phyloP scores from a whole-genome alignment of 805 yeast species.

The Ogataea trehaloabstinens region DNA sequence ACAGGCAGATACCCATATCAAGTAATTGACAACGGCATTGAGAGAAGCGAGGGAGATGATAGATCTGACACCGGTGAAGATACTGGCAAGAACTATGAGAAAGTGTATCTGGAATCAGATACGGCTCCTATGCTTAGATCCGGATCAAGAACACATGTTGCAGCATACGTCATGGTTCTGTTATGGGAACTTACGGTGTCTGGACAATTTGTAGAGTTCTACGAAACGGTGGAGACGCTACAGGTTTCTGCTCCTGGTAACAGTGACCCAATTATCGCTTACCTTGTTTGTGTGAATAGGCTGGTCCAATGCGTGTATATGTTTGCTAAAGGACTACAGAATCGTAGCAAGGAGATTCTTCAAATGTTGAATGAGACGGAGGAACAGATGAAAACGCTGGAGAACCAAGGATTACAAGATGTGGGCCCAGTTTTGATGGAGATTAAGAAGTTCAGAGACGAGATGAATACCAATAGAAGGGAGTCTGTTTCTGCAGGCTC shows the following conservation, averaged over 20 bases:
- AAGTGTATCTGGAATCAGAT: slow-evolving; percentile 5
- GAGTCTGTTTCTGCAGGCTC: not conserved
- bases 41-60: slow-evolving; percentile 5
- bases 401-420: no score
- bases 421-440: slow-evolving; percentile 2
- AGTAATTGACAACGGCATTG: slow-evolving; percentile 14
- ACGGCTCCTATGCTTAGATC: slow-evolving; percentile 18
- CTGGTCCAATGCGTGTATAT: slow-evolving; percentile 20
- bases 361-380: slow-evolving; percentile 8
- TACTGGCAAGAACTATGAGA: slow-evolving; percentile 10
- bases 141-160: slow-evolving; percentile 38
- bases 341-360: slow-evolving; percentile 1
- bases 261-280: slow-evolving; percentile 40
- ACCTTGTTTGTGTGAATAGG: slow-evolving; percentile 28
- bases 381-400: slow-evolving; percentile 8
- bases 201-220: slow-evolving; percentile 35
- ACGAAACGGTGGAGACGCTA: slow-evolving; percentile 36
- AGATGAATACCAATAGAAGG: slow-evolving; percentile 6
- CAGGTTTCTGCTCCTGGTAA: slow-evolving; percentile 42
- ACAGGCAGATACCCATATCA: slow-evolving; percentile 21
- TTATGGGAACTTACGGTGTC: slow-evolving; percentile 42
- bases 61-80: slow-evolving; percentile 5
- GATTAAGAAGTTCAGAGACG: slow-evolving; percentile 6
- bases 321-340: slow-evolving; percentile 6
- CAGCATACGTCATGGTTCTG: slow-evolving; percentile 39